Evolutionary conservation across 2,329 filamentous ascomycete species (phyloP), one percentile per base, ranked within the genome.

Genomic region (Cryphonectria nitschkei): DNA sequence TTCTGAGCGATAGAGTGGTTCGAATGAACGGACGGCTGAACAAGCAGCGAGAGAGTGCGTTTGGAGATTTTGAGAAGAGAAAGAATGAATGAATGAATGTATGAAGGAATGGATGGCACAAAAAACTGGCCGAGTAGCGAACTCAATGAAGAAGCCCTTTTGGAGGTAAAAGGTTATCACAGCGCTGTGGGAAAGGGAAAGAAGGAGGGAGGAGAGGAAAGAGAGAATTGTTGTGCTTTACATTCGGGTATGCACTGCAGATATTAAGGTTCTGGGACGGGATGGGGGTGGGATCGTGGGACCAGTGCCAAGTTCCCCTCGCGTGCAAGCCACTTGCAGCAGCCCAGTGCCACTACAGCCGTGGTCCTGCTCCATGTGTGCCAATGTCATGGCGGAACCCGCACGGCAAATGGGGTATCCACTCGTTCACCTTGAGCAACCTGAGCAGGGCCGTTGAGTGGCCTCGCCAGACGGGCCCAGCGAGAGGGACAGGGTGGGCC

Each of bases 101-200:
- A 46, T 14, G 60, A 71, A 67, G 39, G 69, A 72, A 72, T 64
- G 68, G 73, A 74, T 70, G 71, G 69, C 65, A 56, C 68, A 68
- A 68, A 43, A 41, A 22, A 37, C 32, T 61, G 54, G 71, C 69
- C 71, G 41, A 41, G 67, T 22, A 64, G 67, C 67, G 41, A 68
- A 52, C 58, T 37, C 50, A 56, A 37, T 63, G 67, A 68, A 56
- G 58, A 50, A 50, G 16, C 43, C 43, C 46, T 60, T 68, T 65
- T 39, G 37, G 41, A n/a, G 14, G 16, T 22, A 50, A 50, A 29
- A 54, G 54, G 29, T 60, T 41, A 62, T 66, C 39, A 60, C 56
- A 60, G 50, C 60, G 63, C 64, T 61, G 69, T 61, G 71, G 61
- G 63, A 50, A n/a, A 67, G 63, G 65, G 58, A 34, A 19, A 67